Evolutionary conservation across 257 asterid genomes (phyloP), one percentile per base, ranked within the genome.

Genomic region (Solanum ossicruentum): DNA sequence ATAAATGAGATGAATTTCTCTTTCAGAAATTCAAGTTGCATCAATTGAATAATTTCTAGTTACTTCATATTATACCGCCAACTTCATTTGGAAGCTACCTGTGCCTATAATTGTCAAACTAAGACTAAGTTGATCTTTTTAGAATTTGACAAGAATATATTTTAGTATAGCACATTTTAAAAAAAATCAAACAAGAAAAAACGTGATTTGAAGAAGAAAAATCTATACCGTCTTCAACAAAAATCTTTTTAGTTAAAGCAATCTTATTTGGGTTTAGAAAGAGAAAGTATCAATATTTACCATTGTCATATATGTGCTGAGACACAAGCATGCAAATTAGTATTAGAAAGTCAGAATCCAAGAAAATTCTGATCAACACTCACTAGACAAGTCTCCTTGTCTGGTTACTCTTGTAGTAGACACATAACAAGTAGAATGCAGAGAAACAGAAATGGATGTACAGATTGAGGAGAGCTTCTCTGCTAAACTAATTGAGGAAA

Each of bases 401-500:
- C 81, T 51, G 36, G 58, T 45, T 73, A 21, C 81, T 12, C 45
- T 26, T 61, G 85, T 16, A 45, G 61, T 82, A 61, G 79, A 63
- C 39, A 57, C 55, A 66, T 39, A 43, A 75, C 61, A 49, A 75
- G 82, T 75, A 75, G 45, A 75, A 75, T 51, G 41, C 45, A 49
- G 82, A 83, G 51, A 67, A 65, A 47, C 65, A 16, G 61, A 28
- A 52, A 83, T 49, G 39, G 23, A 83, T 83, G 81, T 26, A 83
- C 12, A 49, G 16, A 83, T 21, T 54, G 82, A 67, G 78, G 43
- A 81, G 84, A 23, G 75, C 54, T 57, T 65, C 82, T 51, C 78
- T 23, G 51, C 20, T 28, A 84, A 81, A 82, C 65, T 39, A 84
- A 75, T 55, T 84, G 81, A 85, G 65, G 82, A 85, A 87, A 96